Percentiles rank a stretch among this genome's conserved stretches.
Evolutionary conservation across 2,329 filamentous ascomycete species (phyloP).

Genomic region (Aspergillus sp.): DNA sequence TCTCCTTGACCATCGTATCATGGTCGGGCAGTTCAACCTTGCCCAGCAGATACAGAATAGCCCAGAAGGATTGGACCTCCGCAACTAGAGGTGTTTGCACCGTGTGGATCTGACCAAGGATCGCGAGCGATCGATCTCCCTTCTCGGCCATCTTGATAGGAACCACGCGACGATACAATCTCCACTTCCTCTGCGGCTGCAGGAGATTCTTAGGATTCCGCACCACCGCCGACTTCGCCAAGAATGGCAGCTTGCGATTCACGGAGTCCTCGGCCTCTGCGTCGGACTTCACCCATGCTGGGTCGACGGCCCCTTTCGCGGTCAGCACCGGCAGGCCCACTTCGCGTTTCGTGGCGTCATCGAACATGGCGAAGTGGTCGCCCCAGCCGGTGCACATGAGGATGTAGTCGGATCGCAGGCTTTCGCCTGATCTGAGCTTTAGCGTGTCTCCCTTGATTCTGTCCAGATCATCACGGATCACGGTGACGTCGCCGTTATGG

Average conservation of each 20-base stretch:
- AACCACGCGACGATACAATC: conserved; percentile 15
- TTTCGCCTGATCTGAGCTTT: not conserved
- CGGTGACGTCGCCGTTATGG: conserved; percentile 28
- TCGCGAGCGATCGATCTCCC: conserved; percentile 32
- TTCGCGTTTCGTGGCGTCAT: not conserved
- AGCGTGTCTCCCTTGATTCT: not conserved
- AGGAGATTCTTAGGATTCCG: not conserved
- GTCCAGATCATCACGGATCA: conserved; percentile 6
- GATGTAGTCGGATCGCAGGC: not conserved
- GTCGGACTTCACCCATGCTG: not conserved
- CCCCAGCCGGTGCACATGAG: conserved; percentile 2
- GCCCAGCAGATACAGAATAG: conserved; percentile 27
- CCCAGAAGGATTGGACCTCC: conserved; percentile 35
- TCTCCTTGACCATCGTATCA: conserved; percentile 30
- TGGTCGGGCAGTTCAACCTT: conserved; percentile 21
- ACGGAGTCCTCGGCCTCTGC: not conserved
- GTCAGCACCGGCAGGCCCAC: not conserved
- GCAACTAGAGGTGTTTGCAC: conserved; percentile 28
- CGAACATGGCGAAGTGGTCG: not conserved
- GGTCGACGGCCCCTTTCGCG: not conserved
- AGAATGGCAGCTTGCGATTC: not conserved
- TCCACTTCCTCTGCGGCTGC: not conserved
- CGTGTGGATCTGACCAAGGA: conserved; percentile 33
- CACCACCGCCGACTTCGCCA: not conserved
- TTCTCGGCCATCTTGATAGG: conserved; percentile 22